phyloP scores from a whole-genome alignment of 495 filamentous ascomycete genomes.

The Parmelia sp. region DNA sequence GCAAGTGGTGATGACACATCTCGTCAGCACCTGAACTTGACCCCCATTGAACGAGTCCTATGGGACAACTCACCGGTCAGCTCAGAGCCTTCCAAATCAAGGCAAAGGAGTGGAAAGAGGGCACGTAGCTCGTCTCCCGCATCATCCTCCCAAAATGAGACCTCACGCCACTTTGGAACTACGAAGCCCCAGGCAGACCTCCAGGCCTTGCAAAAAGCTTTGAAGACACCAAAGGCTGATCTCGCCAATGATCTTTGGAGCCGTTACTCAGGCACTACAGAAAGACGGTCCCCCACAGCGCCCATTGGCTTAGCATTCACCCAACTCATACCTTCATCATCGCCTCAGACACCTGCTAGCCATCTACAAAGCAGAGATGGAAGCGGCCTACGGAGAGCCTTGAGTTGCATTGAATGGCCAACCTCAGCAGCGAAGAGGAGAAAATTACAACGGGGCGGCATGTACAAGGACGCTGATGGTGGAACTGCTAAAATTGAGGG shows the following conservation, averaged over 20 bases:
- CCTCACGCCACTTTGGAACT: constrained; percentile 35
- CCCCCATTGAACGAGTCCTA: constrained; percentile 66
- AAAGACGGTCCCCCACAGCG: constrained; percentile 33
- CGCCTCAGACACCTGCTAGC: constrained; percentile 52
- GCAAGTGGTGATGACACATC: constrained; percentile 59
- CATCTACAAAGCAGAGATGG: constrained; percentile 38
- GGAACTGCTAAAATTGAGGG: constrained; percentile 42
- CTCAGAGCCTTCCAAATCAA: constrained; percentile 38
- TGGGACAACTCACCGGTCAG: constrained; percentile 57
- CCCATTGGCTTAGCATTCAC: constrained; percentile 36
- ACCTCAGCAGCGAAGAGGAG: constrained; percentile 51
- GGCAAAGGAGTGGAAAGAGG: constrained; percentile 56
- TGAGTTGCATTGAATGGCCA: constrained; percentile 62
- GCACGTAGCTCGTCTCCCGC: constrained; percentile 74
- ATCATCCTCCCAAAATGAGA: constrained; percentile 58
- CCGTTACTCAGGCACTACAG: constrained; percentile 43
- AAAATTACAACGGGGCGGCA: constrained; percentile 32
- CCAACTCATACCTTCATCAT: constrained; percentile 61
- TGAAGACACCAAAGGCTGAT: constrained; percentile 74
- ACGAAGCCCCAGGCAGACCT: constrained; percentile 43
- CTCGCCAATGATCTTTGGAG: constrained; percentile 84
- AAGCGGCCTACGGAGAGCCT: constrained; percentile 55
- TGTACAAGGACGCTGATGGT: constrained; percentile 30
- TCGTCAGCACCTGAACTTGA: constrained; percentile 38
- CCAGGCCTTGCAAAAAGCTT: constrained; percentile 47